Conservation (phyloP, 2,329 filamentous ascomycete genomes). For the Xylaria sp. region DNA sequence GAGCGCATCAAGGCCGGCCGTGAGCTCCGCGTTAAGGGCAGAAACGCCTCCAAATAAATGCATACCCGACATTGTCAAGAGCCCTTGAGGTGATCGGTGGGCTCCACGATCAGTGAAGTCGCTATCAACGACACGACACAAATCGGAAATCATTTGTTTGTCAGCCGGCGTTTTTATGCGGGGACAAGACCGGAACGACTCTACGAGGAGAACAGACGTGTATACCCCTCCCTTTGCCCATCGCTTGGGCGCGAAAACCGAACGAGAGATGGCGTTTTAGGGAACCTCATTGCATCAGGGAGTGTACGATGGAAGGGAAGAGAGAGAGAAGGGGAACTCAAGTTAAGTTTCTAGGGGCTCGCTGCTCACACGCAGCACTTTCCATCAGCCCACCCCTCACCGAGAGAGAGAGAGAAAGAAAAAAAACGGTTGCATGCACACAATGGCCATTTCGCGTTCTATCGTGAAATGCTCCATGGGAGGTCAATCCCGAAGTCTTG, state of each 20-base stretch:
- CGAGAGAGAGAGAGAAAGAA: slow-evolving; percentile 29
- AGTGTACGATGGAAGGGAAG: slow-evolving; percentile 4
- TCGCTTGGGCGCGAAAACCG: slow-evolving; percentile 16
- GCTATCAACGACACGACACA: slow-evolving; percentile 3
- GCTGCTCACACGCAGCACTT: slow-evolving; percentile 1
- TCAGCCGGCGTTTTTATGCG: slow-evolving; percentile 12
- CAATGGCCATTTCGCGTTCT: slow-evolving; percentile 67
- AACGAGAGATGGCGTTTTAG: slow-evolving; percentile 7
- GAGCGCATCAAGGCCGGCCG: slow-evolving; percentile 78
- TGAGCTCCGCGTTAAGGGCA: slow-evolving; percentile 68
- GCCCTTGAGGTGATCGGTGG: slow-evolving; percentile 9
- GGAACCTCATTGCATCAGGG: slow-evolving; percentile 19
- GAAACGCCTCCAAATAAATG: slow-evolving; percentile 51
- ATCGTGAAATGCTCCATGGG: slow-evolving; percentile 70
- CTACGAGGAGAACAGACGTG: neutral
- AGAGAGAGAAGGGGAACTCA: slow-evolving; percentile 24
- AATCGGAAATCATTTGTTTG: slow-evolving; percentile 3
- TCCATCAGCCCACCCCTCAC: slow-evolving; percentile 12
- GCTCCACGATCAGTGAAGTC: slow-evolving; percentile 4
- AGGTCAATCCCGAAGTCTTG: slow-evolving; percentile 64
- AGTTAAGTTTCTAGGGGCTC: slow-evolving; percentile 24
- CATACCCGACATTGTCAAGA: neutral
- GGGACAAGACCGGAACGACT: slow-evolving; percentile 14
- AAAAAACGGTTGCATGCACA: slow-evolving; percentile 44
- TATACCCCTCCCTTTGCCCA: slow-evolving; percentile 6